Evolutionary conservation across 2,329 filamentous ascomycete species (phyloP), one percentile per base, ranked within the genome.

Genomic region (Periglandula ipomoeae): DNA sequence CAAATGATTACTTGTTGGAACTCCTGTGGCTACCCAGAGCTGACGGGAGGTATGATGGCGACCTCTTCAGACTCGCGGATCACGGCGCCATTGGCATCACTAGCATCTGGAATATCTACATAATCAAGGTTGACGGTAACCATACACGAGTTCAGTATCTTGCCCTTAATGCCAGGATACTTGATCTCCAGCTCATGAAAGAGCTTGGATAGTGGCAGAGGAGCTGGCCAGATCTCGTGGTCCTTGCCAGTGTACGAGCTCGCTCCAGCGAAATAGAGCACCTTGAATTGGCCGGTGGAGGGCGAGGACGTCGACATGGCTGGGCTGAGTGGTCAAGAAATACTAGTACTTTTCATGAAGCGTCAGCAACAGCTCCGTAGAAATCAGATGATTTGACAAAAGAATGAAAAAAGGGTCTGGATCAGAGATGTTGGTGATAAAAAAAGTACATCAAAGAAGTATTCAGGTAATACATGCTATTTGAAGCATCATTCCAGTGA

Each of bases 41-140:
- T 94, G 55, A 94, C 89, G 9, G 89, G 88, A 30, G 89, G 88
- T 50, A 94, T 91, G 32, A 94, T 85, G 38, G 85, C 89, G 48
- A 94, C 87, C 69, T 94, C 89, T 61, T 94, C 88, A 24, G 84
- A 86, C 53, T 80, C 79, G 46, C 80, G 68, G 50, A 94, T 85
- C 49, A 79, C 62, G 23, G 72, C 56, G 15, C 69, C 68, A 8
- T 61, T 60, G 15, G 59, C 59, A 17, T 68, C 65, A 17, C 65
- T 65, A 27, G 67, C 66, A 37, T 72, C 71, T 10, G 76, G 71
- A 10, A 88, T 58, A 61, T 93, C 85, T 60, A 91, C 81, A 68
- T 94, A 94, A 50, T 87, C 78, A 47, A 91, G 69, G 56, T 94
- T 93, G 61, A 94, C 70, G 22, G 87, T 91, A 53, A 94, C 76